Percentiles rank a stretch among this genome's conserved stretches.
Evolutionary conservation across 257 asterid genomes (phyloP).

Genomic region (Nicotiana otophora): DNA sequence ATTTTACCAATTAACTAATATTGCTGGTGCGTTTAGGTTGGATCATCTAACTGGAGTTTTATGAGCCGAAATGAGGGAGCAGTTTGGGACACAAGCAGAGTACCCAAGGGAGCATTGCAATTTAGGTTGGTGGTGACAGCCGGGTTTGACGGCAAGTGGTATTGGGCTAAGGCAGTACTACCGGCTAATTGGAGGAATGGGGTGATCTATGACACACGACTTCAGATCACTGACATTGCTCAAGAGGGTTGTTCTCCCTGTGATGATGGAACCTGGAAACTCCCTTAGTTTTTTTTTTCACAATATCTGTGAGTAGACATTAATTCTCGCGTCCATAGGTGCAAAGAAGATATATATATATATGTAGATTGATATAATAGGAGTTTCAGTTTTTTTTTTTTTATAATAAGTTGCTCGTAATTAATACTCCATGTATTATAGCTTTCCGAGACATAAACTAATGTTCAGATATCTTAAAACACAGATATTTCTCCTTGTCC

Average conservation of each 20-base stretch:
- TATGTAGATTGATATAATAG: no score
- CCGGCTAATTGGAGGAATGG: conserved; percentile 60
- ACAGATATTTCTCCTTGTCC: no score
- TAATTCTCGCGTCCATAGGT: no score
- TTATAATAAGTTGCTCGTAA: no score
- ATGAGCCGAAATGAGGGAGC: conserved; percentile 65
- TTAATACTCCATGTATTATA: no score
- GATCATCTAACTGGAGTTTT: conserved; percentile 48
- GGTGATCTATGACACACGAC: conserved; percentile 49
- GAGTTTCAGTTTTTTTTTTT: no score
- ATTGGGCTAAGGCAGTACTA: conserved; percentile 64
- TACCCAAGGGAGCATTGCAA: conserved; percentile 60
- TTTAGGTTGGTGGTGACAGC: conserved; percentile 65
- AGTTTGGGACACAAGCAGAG: conserved; percentile 74
- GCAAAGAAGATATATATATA: no score
- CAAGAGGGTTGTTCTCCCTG: conserved; percentile 66
- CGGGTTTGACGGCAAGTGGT: conserved; percentile 67
- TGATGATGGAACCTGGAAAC: conserved; percentile 43
- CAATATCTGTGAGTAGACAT: neutral
- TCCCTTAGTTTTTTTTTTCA: neutral
- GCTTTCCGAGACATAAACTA: no score
- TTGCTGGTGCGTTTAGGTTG: conserved; percentile 30
- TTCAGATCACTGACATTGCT: conserved; percentile 69
- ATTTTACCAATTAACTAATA: no score
- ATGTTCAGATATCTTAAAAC: no score